These are phyloP conservation scores for Clavulina sp. DNA, from an alignment of 768 basidiomycete species.

Conservation along the genomic window DNA sequence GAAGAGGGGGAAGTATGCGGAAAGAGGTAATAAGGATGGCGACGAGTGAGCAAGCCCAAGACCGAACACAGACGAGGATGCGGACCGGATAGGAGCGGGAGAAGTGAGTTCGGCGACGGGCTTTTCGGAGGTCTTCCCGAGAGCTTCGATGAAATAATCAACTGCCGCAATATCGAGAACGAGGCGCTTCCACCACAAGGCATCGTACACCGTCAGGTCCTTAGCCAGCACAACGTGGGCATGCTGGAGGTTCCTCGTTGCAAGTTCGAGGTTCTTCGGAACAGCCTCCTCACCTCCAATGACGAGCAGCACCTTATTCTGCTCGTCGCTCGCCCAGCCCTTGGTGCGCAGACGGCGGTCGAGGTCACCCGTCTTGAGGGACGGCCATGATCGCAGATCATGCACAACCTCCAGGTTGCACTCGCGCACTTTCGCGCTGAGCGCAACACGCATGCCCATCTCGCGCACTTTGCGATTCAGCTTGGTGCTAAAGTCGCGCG, in stretches of 20 bases:
- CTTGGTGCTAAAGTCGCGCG: slow-evolving; percentile 80
- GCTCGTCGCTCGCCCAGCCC: slow-evolving; percentile 39
- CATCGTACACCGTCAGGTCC: slow-evolving; percentile 62
- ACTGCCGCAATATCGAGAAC: slow-evolving; percentile 70
- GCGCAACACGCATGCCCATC: slow-evolving; percentile 82
- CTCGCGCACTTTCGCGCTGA: slow-evolving; percentile 69
- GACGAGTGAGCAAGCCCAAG: too few species aligned
- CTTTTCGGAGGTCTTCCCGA: slow-evolving; percentile 29
- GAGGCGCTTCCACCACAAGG: slow-evolving; percentile 67
- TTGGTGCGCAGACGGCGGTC: slow-evolving; percentile 41
- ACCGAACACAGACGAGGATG: too few species aligned
- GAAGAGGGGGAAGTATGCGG: too few species aligned
- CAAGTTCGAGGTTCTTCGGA: slow-evolving; percentile 37
- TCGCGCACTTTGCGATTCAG: slow-evolving; percentile 83
- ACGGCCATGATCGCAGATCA: slow-evolving; percentile 52
- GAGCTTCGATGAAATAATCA: slow-evolving; percentile 50
- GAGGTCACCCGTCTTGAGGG: slow-evolving; percentile 52
- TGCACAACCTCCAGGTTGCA: slow-evolving; percentile 58
- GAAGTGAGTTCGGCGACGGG: background rate
- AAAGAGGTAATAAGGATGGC: too few species aligned
- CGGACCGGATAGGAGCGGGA: background rate
- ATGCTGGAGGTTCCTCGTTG: slow-evolving; percentile 53
- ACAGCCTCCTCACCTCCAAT: slow-evolving; percentile 37
- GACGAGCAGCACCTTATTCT: slow-evolving; percentile 52
- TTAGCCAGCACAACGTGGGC: slow-evolving; percentile 45